A percentile compares a stretch with the other conserved stretches of the same genome.
Conservation (phyloP, 1,284 basidiomycete species). For the Apiotrichum brassicae region DNA sequence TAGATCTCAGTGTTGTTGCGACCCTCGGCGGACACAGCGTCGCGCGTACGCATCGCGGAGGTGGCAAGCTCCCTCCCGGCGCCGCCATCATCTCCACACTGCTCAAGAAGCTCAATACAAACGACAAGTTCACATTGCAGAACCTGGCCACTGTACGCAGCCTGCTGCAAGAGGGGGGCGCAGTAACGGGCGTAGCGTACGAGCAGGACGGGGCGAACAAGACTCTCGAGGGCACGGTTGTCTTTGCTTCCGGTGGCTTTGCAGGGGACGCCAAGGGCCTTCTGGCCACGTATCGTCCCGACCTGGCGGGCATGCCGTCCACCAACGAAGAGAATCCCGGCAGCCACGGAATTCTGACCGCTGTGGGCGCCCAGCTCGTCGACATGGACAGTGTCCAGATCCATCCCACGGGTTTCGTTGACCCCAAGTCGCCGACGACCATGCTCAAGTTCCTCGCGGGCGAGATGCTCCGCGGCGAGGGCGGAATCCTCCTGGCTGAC, state of each 20-base stretch:
- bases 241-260: slow-evolving; percentile 13
- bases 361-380: slow-evolving; percentile 3
- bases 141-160: slow-evolving; percentile 2
- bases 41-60: slow-evolving; percentile 10
- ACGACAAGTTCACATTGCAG: slow-evolving; percentile 4
- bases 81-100: slow-evolving; percentile 7
- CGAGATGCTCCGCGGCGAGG: slow-evolving; percentile 10
- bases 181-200: slow-evolving; percentile 1
- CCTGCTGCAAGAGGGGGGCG: background rate
- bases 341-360: slow-evolving; percentile 5
- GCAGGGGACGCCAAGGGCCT: slow-evolving; percentile 8
- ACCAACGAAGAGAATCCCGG: slow-evolving; percentile 9
- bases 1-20: slow-evolving; percentile 11
- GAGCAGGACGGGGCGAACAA: background rate
- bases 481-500: slow-evolving; percentile 6
- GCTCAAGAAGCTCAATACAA: slow-evolving; percentile 8
- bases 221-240: slow-evolving; percentile 3
- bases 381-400: slow-evolving; percentile 18
- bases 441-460: slow-evolving; percentile 12
- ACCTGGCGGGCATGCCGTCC: slow-evolving; percentile 9
- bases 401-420: slow-evolving; percentile 12
- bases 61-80: slow-evolving; percentile 9
- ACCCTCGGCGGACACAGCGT: slow-evolving; percentile 12
- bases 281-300: slow-evolving; percentile 9
- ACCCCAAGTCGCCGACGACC: background rate